phyloP scores from a whole-genome alignment of 2,329 filamentous ascomycete genomes.

The Ramularia collo-cygni region DNA sequence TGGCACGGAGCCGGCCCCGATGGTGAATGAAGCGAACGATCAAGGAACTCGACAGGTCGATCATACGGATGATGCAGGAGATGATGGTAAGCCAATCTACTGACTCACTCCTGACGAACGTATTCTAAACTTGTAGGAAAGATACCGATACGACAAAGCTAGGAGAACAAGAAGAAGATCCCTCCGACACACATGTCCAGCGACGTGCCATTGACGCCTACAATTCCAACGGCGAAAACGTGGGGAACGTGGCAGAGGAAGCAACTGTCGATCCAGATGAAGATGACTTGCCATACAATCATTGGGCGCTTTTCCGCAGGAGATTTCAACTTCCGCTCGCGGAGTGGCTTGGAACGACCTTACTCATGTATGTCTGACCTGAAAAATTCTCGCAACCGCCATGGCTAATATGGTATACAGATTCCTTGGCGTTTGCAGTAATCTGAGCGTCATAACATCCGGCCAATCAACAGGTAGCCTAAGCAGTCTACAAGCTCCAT shows the following conservation, averaged over 20 bases:
- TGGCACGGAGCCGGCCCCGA: constrained; percentile 20
- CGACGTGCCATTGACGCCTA: constrained; percentile 4
- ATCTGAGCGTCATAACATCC: constrained; percentile 37
- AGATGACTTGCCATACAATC: constrained; percentile 23
- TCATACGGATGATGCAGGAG: background rate
- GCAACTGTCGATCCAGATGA: constrained; percentile 5
- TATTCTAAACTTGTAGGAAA: no score
- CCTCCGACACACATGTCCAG: constrained; percentile 2
- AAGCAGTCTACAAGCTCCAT: no score
- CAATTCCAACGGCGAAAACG: constrained; percentile 5
- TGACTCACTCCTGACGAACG: no score
- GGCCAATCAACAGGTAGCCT: background rate
- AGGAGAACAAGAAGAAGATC: background rate
- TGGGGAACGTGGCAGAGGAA: constrained; percentile 10
- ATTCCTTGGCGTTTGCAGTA: constrained; percentile 19
- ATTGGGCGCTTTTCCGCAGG: constrained; percentile 50
- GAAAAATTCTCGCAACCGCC: no score
- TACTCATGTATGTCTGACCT: constrained; percentile 10
- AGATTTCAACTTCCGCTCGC: constrained; percentile 54
- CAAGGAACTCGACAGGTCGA: constrained; percentile 3
- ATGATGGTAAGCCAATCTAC: no score
- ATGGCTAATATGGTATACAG: background rate
- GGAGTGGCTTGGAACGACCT: constrained; percentile 49
- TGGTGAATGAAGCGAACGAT: constrained; percentile 11
- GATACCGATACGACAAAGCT: no score